Base-by-base conservation (phyloP, 2,329 filamentous ascomycete species). In the Aspergillus terreus region DNA sequence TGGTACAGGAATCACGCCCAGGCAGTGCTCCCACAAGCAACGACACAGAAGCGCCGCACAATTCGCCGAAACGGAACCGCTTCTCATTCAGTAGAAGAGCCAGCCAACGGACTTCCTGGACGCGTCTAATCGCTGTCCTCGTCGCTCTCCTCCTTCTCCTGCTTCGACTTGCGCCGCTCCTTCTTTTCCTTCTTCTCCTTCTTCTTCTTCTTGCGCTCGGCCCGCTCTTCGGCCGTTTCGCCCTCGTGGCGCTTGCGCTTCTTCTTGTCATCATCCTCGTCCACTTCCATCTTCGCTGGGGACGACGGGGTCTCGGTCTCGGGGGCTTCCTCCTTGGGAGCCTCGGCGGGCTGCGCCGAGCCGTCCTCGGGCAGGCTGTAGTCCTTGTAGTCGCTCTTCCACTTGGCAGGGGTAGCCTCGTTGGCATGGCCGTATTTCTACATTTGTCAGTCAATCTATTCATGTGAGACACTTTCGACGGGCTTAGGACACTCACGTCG, bases 331-430 rank as follows among this genome's bases (percentile, higher is more conserved):
- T 72, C 64, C 53, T 69, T 68, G 14, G 66, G 61, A 6, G 72
- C 66, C 51, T 79, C 73, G 52, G 75, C 67, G 33, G 78, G 70
- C 33, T 77, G 75, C 0, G 77, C 72, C 6, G 72, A 69, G 6
- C 75, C 75, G 53, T 56, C 72, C 57, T 63, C 71, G 47, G 61
- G 57, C 38, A 82, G 81, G 66, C 82, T 85, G 78, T 85, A 96
- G 78, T 97, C 94, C 76, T 91, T 92, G 82, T 99, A 99, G 61
- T 89, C 88, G 35, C 82, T 76, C 63, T 88, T 91, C 94, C 94
- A 99, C 76, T 94, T 90, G 64, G 91, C 85, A 23, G 94, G 94
- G 4, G 94, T 99, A 58, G 86, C 84, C 72, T 96, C 92, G 74
- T 97, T 99, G 64, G 88, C 75, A 53, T 92, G 87, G 61, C 94